Base-by-base conservation (phyloP, 1,284 basidiomycete genomes). In the Neolentinus lepideus region DNA sequence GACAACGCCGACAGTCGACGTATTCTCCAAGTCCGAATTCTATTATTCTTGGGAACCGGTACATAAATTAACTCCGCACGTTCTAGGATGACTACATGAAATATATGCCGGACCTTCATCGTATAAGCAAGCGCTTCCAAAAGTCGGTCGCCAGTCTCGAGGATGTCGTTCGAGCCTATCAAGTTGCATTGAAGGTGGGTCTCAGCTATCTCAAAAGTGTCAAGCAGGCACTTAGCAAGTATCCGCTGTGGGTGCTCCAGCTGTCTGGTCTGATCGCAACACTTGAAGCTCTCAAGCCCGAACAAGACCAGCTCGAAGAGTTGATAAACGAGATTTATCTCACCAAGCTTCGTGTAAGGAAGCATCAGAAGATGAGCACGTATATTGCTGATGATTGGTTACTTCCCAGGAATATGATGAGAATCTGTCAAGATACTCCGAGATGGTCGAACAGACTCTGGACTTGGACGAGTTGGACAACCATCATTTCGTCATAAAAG, bases 381-480 rank as follows among this genome's bases (percentile, higher is more conserved):
- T 16, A 16, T 50, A 50, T 25, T 8, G 22, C 27, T 36, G 26
- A 12, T 3, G 12, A 11, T 53, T 43, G 16, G 29, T 24, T 29
- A 14, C 35, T 24, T 1, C 38, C 3, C 61, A 94, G 90, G 78
- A 86, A 63, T 79, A 82, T 62, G 74, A 81, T 25, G 70, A 68
- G 0, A 84, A 76, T 56, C 78, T 97, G 2, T 76, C 77, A 11
- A 92, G 93, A 65, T 95, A 95, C 63, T 78, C 82, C 3, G 92
- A 95, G 63, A 94, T 99, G 88, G 95, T 99, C 2, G 94, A 98
- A 69, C 86, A 92, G 57, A 98, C 96, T 0, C 83, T 99, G 46
- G 97, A 99, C 65, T 81, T 98, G 19, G 84, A 89, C 50, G 88
- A 96, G 62, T 78, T 98, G 8, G 75, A 88, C 66, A 73, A 78